phyloP scores from a whole-genome alignment of 1,284 basidiomycete genomes.

The Somion occarium region DNA sequence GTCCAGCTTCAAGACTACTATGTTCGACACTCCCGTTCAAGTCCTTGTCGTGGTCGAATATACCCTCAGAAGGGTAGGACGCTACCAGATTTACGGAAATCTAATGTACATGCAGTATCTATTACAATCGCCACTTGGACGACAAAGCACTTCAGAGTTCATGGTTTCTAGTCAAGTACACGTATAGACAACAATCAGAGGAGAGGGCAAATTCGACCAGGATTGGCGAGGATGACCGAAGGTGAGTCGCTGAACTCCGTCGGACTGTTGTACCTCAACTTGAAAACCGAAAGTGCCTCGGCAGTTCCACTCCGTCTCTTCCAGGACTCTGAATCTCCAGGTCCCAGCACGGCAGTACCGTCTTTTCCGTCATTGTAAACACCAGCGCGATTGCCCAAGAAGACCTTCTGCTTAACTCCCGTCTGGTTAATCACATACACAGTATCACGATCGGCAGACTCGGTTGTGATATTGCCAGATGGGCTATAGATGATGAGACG shows the following conservation, averaged over 20 bases:
- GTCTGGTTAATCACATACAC: slow-evolving; percentile 1
- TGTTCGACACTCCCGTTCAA: background rate
- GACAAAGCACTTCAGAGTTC: background rate
- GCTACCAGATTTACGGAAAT: too few relatives aligned
- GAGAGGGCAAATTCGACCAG: background rate
- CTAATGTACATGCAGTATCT: background rate
- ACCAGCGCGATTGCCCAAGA: background rate
- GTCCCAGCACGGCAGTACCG: background rate
- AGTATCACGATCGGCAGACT: background rate
- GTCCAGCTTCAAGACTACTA: background rate
- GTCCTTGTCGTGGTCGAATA: background rate
- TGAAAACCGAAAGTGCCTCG: background rate
- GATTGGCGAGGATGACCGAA: background rate
- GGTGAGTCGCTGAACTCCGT: background rate
- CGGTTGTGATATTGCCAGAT: background rate
- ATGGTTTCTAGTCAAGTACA: background rate
- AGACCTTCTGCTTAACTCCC: background rate
- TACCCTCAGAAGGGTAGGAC: too few relatives aligned
- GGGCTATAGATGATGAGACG: background rate
- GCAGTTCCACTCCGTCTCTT: background rate
- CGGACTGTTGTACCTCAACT: background rate
- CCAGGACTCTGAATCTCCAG: background rate
- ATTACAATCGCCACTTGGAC: background rate
- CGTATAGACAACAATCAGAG: background rate
- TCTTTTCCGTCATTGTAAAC: background rate